Evolutionary conservation across 768 basidiomycete species (phyloP), one percentile per base, ranked within the genome.

Genomic region (Trametes cubensis): DNA sequence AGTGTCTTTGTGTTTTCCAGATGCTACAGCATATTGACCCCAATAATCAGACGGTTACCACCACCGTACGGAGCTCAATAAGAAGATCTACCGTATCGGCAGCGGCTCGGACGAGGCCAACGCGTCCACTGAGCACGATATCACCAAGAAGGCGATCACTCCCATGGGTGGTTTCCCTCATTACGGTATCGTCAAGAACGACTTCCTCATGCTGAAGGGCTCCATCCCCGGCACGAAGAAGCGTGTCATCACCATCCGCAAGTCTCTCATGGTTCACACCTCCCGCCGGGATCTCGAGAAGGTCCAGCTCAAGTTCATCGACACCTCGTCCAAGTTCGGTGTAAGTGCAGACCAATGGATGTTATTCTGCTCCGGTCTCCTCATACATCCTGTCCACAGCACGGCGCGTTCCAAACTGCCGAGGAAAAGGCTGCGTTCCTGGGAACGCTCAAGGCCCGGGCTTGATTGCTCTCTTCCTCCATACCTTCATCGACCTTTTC

Each of bases 131-230:
- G 95, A 98, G 70, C 87, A 89, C 60, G 97, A 98, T 76, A 85
- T 93, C 73, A 96, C 94, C 70, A 86, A 92, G 81, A 97, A 97
- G 84, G 66, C 79, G 64, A 95, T 96, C 76, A 98, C 92, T 60
- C 97, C 97, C 55, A 85, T 98, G 87, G 97, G 97, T 82, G 97
- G 96, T 74, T 99, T 96, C 89, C 94, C 95, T 61, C 94, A 97
- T 76, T 98, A 98, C 77, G 95, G 96, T 85, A 85, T 97, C 73
- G 90, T 98, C 81, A 95, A 92, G 85, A 96, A 97, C 83, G 97
- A 98, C 77, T 99, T 89, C 84, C 79, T 99, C 72, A 87, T 99
- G 78, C 82, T 98, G 78, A 98, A 98, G 83, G 96, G 96, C 65
- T 94, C 88, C 55, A 84, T 95, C 67, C 92, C 94, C 62, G 97